These are phyloP conservation scores for Endotrypanum monterogeii DNA, from an alignment of 208 protist genomes.

Conservation along the genomic window DNA sequence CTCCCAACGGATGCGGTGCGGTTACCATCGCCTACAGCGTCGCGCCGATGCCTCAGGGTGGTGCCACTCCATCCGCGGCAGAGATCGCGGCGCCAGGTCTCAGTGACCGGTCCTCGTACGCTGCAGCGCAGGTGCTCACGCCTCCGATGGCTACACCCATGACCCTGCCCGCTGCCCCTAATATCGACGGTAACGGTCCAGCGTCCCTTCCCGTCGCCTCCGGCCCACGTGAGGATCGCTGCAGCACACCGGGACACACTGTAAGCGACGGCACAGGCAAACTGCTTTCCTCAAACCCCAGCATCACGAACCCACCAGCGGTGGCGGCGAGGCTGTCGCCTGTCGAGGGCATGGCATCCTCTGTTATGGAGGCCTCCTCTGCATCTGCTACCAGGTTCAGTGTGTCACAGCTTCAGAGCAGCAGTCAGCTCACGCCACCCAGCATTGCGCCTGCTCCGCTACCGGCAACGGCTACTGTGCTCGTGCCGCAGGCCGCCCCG, in stretches of 20 bases:
- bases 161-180: slow-evolving; percentile 26
- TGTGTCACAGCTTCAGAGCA: slow-evolving; percentile 13
- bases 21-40: slow-evolving; percentile 64
- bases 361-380: slow-evolving; percentile 5
- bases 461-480: slow-evolving; percentile 16
- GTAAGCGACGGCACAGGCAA: background rate
- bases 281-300: slow-evolving; percentile 25
- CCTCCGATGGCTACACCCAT: slow-evolving; percentile 15
- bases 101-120: slow-evolving; percentile 5
- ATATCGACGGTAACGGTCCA: slow-evolving; percentile 25
- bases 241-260: slow-evolving; percentile 4
- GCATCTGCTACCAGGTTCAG: slow-evolving; percentile 1
- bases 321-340: slow-evolving; percentile 24
- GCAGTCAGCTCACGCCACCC: slow-evolving; percentile 28
- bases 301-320: slow-evolving; percentile 21
- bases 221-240: slow-evolving; percentile 13
- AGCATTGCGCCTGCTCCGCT: slow-evolving; percentile 22
- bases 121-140: slow-evolving; percentile 8
- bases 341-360: slow-evolving; percentile 13
- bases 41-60: slow-evolving; percentile 15
- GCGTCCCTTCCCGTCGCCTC: slow-evolving; percentile 21
- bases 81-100: background rate
- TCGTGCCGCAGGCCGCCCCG: slow-evolving; percentile 25
- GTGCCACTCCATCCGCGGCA: background rate
- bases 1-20: slow-evolving; percentile 53